Percentiles rank a stretch among this genome's conserved stretches.
phyloP scores from a whole-genome alignment of 192 early-diverging fungal genomes.

The Coemansia sp. region DNA sequence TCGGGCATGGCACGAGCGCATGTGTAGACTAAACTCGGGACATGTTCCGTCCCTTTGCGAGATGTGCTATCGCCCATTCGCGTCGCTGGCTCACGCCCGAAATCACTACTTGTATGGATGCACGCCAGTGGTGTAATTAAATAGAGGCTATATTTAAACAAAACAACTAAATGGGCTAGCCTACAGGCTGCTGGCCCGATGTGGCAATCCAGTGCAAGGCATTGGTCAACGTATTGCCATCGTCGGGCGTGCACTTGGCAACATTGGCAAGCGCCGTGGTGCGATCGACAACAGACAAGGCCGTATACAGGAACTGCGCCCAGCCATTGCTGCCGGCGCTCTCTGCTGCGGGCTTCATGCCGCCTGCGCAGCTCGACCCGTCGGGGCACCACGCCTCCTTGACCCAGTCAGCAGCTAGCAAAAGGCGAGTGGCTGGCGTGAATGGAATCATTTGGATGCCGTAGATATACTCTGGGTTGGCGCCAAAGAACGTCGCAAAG shows the following conservation, averaged over 20 bases:
- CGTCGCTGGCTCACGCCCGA: conserved; percentile 26
- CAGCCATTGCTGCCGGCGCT: conserved; percentile 27
- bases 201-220: conserved; percentile 56
- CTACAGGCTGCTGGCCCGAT: conserved; percentile 16
- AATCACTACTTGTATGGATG: conserved; percentile 50
- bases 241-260: conserved; percentile 35
- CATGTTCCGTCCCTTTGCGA: conserved; percentile 14
- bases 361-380: conserved; percentile 20
- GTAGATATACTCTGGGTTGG: conserved; percentile 49
- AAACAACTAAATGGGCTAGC: background rate
- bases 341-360: conserved; percentile 45
- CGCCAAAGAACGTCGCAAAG: conserved; percentile 52
- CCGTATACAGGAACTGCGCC: conserved; percentile 53
- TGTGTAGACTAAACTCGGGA: conserved; percentile 23
- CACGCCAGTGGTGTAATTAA: conserved; percentile 6
- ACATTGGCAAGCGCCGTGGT: conserved; percentile 30
- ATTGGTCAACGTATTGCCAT: conserved; percentile 58
- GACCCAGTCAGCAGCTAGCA: conserved; percentile 49
- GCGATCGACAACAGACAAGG: conserved; percentile 48
- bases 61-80: conserved; percentile 18
- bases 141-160: background rate
- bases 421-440: conserved; percentile 44
- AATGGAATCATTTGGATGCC: conserved; percentile 61
- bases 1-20: conserved; percentile 35
- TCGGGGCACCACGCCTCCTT: conserved; percentile 46